A percentile compares a stretch with the other conserved stretches of the same genome.
Evolutionary conservation across 495 filamentous ascomycete genomes (phyloP).

Genomic region (Daldinia bambusicola): DNA sequence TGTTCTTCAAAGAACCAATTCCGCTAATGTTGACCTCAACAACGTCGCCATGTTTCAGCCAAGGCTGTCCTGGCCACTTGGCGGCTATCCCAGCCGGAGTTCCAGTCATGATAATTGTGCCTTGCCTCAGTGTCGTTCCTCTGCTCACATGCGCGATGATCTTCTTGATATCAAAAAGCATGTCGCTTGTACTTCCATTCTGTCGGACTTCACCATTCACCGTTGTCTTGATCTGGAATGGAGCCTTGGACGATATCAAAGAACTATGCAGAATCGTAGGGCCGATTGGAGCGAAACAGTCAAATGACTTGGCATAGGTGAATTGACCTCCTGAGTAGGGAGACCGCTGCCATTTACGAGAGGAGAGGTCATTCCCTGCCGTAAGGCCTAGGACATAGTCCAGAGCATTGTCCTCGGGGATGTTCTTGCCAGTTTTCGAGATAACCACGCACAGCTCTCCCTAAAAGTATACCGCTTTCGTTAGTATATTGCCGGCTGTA

Average conservation of each 20-base stretch:
- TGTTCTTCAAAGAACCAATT: conserved; percentile 56
- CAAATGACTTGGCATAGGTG: conserved; percentile 53
- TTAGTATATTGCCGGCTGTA: neutral
- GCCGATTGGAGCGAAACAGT: conserved; percentile 55
- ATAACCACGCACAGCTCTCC: conserved; percentile 21
- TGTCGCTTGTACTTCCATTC: conserved; percentile 36
- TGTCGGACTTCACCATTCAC: conserved; percentile 46
- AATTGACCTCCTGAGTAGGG: conserved; percentile 50
- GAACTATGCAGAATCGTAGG: conserved; percentile 58
- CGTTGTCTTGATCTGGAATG: conserved; percentile 35
- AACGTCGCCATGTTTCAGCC: conserved; percentile 67
- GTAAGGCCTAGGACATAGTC: conserved; percentile 50
- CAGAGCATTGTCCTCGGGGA: conserved; percentile 46
- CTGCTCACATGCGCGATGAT: conserved; percentile 44
- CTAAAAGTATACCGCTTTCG: neutral
- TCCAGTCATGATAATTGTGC: conserved; percentile 57
- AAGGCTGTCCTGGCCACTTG: conserved; percentile 66
- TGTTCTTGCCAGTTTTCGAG: conserved; percentile 49
- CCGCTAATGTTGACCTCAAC: conserved; percentile 62
- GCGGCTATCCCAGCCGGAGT: conserved; percentile 57
- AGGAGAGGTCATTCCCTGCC: conserved; percentile 48
- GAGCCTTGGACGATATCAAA: conserved; percentile 18
- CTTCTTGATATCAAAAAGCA: conserved; percentile 39
- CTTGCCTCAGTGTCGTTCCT: conserved; percentile 52
- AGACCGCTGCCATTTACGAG: conserved; percentile 43